phyloP scores from a whole-genome alignment of 495 filamentous ascomycete species.

The Hypomontagnella monticulosa region DNA sequence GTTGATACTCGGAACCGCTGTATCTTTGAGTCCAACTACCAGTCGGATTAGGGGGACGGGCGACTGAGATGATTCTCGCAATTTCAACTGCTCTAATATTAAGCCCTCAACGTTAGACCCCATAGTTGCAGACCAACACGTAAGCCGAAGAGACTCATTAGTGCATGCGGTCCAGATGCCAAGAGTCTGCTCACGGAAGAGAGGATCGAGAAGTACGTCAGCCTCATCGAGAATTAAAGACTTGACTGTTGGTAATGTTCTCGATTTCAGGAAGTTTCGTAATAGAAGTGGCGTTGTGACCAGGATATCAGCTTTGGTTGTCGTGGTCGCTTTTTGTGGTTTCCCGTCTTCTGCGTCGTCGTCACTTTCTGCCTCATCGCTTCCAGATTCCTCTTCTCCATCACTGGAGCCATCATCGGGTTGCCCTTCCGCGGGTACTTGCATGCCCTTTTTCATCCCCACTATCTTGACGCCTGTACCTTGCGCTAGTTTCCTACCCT shows the following conservation, averaged over 20 bases:
- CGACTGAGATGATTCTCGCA: constrained; percentile 60
- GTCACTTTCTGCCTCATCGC: constrained; percentile 54
- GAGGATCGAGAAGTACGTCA: constrained; percentile 89
- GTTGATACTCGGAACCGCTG: constrained; percentile 87
- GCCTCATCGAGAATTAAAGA: constrained; percentile 90
- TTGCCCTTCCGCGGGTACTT: constrained; percentile 61
- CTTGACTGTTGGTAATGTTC: constrained; percentile 68
- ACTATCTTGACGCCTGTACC: constrained; percentile 84
- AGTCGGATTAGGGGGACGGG: constrained; percentile 75
- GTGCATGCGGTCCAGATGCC: constrained; percentile 83
- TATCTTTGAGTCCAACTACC: constrained; percentile 94
- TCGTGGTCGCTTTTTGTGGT: constrained; percentile 51
- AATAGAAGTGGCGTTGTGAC: constrained; percentile 88
- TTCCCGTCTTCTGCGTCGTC: constrained; percentile 52
- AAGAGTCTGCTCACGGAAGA: constrained; percentile 91
- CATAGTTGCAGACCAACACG: constrained; percentile 97
- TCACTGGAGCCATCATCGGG: constrained; percentile 44
- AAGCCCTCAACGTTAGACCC: constrained; percentile 89
- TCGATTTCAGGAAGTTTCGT: constrained; percentile 73
- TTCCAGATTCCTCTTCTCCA: constrained; percentile 45
- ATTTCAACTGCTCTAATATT: constrained; percentile 59
- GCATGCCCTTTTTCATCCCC: constrained; percentile 86
- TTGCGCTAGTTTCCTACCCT: constrained; percentile 80
- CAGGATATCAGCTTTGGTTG: constrained; percentile 80
- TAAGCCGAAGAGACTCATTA: constrained; percentile 71